Conservation (phyloP, 2,329 filamentous ascomycete species). For the Aspergillus japonicus region DNA sequence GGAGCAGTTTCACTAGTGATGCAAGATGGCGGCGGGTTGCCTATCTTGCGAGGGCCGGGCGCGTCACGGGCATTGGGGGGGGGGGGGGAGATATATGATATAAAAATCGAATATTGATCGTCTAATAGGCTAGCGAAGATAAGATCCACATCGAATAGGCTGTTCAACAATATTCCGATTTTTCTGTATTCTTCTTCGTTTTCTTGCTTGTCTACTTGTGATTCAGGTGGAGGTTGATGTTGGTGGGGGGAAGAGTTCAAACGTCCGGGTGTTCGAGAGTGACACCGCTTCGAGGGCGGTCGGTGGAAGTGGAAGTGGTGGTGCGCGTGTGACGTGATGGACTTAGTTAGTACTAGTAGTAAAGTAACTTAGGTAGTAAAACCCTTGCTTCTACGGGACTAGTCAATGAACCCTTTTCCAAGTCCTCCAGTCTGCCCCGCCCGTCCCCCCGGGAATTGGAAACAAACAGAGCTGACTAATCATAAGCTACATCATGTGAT, state of each 20-base stretch:
- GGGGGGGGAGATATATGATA: background rate
- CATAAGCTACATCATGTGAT: too few species aligned
- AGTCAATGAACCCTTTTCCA: background rate
- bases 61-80: constrained; percentile 8
- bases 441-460: too few species aligned
- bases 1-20: constrained; percentile 4
- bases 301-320: too few species aligned
- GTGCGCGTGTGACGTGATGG: background rate
- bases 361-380: too few species aligned
- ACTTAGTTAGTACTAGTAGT: too few species aligned
- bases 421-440: too few species aligned
- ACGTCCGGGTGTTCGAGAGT: background rate
- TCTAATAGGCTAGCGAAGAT: too few species aligned
- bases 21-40: constrained; percentile 5
- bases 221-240: background rate
- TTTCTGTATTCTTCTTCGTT: too few species aligned
- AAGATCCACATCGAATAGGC: too few species aligned
- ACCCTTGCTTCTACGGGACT: background rate
- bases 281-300: background rate
- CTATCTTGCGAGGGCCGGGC: constrained; percentile 9
- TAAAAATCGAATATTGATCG: too few species aligned
- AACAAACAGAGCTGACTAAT: too few species aligned
- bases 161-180: background rate
- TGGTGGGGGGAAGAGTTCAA: background rate
- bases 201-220: background rate